A percentile compares a stretch with the other conserved stretches of the same genome.
Conservation (phyloP, 331 rosid genomes). For the Spiraea crenata region DNA sequence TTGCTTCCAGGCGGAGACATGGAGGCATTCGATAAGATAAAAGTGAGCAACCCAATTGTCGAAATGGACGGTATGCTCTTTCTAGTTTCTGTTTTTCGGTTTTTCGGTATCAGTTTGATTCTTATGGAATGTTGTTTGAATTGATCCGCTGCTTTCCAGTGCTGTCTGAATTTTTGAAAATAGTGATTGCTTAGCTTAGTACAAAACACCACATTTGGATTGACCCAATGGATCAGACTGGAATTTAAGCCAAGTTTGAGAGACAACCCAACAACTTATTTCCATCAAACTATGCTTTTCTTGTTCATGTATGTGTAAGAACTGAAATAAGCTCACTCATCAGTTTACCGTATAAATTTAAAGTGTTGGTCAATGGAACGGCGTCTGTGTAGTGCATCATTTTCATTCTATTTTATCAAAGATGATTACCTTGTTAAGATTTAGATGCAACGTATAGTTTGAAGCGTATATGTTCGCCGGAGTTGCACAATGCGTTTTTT, state of each 20-base stretch:
- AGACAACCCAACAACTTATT: neutral
- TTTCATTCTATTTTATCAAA: no score
- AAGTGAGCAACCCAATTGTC: constrained; percentile 63
- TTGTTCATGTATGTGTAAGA: neutral
- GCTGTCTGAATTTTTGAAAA: neutral
- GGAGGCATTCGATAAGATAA: constrained; percentile 53
- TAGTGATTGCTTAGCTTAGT: neutral
- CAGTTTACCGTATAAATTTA: neutral
- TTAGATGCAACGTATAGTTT: neutral
- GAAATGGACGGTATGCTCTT: constrained; percentile 71
- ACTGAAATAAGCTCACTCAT: neutral
- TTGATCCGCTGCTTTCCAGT: neutral
- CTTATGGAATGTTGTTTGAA: neutral
- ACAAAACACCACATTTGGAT: neutral
- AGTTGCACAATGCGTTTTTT: neutral
- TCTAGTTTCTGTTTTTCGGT: neutral
- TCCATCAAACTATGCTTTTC: neutral
- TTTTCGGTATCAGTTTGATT: neutral
- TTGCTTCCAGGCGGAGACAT: neutral
- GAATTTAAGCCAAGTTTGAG: neutral
- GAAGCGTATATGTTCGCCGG: neutral
- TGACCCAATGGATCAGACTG: neutral
- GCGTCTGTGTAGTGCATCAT: no score
- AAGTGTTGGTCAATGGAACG: no score
- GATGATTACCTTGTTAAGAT: neutral